A percentile compares a stretch with the other conserved stretches of the same genome.
These are phyloP conservation scores for Exsudoporus floridanus DNA, from an alignment of 1,284 basidiomycete genomes.

Conservation along the genomic window DNA sequence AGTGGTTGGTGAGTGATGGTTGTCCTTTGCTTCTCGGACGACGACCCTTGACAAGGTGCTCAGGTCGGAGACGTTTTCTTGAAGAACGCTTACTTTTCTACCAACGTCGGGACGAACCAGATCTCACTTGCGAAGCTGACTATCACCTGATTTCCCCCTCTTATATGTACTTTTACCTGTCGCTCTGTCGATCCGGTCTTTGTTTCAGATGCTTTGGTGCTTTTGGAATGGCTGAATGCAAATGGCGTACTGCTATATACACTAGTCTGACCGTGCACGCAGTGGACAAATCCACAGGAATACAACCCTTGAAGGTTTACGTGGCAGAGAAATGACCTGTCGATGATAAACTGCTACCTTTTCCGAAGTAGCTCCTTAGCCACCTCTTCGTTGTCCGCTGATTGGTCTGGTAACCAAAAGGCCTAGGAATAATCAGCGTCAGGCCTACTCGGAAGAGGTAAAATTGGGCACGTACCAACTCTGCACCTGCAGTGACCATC, in stretches of 20 bases:
- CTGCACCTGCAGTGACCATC: constrained; percentile 83
- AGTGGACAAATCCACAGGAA: background rate
- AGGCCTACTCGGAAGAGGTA: background rate
- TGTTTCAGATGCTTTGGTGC: constrained; percentile 1
- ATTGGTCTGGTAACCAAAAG: constrained; percentile 78
- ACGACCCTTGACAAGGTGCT: constrained; percentile 7
- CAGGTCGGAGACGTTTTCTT: constrained; percentile 70
- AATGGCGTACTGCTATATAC: background rate
- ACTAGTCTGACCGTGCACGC: background rate
- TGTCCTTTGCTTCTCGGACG: background rate
- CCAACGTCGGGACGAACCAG: constrained; percentile 64
- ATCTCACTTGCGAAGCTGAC: constrained; percentile 65
- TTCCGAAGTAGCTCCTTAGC: constrained; percentile 51
- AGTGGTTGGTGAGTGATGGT: constrained; percentile 64
- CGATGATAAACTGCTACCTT: constrained; percentile 15
- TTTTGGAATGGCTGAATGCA: background rate
- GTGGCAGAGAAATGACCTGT: background rate
- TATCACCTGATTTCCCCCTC: constrained; percentile 10
- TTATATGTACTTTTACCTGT: background rate
- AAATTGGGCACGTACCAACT: constrained; percentile 61
- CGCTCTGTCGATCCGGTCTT: constrained; percentile 4
- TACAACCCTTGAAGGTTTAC: background rate
- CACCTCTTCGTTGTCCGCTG: constrained; percentile 48
- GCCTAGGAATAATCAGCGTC: constrained; percentile 48
- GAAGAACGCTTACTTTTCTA: constrained; percentile 80